phyloP scores from a whole-genome alignment of 495 filamentous ascomycete genomes.

The Neurospora sp. region DNA sequence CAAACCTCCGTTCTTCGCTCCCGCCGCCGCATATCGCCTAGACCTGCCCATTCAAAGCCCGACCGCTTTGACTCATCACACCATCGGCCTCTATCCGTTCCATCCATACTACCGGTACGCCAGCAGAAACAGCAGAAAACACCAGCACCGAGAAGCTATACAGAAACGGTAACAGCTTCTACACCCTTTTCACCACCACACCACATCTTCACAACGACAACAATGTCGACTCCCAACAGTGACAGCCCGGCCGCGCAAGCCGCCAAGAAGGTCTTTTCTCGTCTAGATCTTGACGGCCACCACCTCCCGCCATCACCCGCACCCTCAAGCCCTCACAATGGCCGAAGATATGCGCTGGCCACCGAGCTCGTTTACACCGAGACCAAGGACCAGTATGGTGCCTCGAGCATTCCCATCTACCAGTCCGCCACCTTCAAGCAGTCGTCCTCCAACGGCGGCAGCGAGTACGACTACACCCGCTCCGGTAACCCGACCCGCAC shows the following conservation, averaged over 20 bases:
- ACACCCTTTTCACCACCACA: not conserved
- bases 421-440: slow-evolving; percentile 99
- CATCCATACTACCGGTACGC: not conserved
- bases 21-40: not conserved
- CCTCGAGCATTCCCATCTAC: slow-evolving; percentile 92
- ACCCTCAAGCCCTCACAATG: slow-evolving; percentile 78
- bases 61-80: not conserved
- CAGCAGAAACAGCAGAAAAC: not conserved
- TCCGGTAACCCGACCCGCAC: slow-evolving; percentile 95
- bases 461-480: slow-evolving; percentile 96
- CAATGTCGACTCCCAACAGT: slow-evolving; percentile 27
- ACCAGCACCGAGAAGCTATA: not conserved
- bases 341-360: slow-evolving; percentile 76
- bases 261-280: slow-evolving; percentile 57
- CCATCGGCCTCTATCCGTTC: not conserved
- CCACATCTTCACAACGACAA: not conserved
- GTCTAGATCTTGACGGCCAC: slow-evolving; percentile 79
- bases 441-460: slow-evolving; percentile 60
- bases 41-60: not conserved
- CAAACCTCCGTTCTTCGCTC: not conserved
- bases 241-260: slow-evolving; percentile 19
- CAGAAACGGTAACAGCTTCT: not conserved
- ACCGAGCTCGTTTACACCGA: slow-evolving; percentile 97
- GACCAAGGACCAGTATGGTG: slow-evolving; percentile 87
- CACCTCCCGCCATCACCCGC: slow-evolving; percentile 88